These are phyloP conservation scores for Chloroidium sp. DNA, from an alignment of 163 green algal genomes.

Conservation along the genomic window DNA sequence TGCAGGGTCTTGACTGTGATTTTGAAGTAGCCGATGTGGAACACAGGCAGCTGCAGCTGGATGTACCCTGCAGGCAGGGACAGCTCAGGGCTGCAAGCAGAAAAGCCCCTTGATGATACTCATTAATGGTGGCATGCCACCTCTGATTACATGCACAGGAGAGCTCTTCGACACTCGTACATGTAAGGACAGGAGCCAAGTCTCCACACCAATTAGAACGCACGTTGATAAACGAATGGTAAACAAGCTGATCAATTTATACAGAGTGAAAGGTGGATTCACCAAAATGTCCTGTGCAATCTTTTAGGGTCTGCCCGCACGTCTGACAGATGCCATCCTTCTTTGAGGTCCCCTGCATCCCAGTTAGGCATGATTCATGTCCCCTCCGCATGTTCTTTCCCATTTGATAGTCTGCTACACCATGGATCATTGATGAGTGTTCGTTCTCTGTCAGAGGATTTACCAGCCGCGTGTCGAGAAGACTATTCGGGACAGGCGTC, in stretches of 20 bases:
- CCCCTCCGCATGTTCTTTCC: too few relatives aligned
- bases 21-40: constrained; percentile 94
- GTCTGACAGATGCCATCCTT: constrained; percentile 86
- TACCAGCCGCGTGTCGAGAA: constrained; percentile 80
- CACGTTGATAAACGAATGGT: too few relatives aligned
- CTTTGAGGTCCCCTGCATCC: constrained; percentile 56
- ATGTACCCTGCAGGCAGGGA: constrained; percentile 67
- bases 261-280: not conserved
- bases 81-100: not conserved
- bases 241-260: too few relatives aligned
- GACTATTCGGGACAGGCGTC: constrained; percentile 62
- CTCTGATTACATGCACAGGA: not conserved
- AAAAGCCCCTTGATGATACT: not conserved
- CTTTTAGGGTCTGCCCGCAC: constrained; percentile 78
- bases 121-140: not conserved
- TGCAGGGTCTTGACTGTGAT: constrained; percentile 83
- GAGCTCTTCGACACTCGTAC: too few relatives aligned
- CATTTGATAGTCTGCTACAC: not conserved
- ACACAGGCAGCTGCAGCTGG: constrained; percentile 92
- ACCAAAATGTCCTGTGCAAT: constrained; percentile 96
- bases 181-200: too few relatives aligned
- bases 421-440: not conserved
- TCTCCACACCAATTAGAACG: too few relatives aligned
- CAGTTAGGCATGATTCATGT: not conserved
- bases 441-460: not conserved